These are phyloP conservation scores for Sporothrix humicola DNA, from an alignment of 2,329 filamentous ascomycete species.

Conservation along the genomic window DNA sequence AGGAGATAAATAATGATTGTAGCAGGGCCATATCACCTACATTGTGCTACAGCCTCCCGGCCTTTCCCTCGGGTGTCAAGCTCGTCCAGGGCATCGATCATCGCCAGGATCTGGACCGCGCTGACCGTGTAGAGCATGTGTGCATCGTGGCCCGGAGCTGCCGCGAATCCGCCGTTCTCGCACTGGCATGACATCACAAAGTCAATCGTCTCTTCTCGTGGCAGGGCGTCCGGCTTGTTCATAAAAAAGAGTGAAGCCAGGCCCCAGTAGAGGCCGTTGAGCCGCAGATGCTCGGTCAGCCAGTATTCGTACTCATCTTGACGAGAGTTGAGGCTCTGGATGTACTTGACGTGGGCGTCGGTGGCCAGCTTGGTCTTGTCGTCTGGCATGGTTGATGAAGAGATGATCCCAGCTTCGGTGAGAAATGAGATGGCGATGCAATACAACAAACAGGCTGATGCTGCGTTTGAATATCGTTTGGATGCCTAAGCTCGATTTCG, in stretches of 20 bases:
- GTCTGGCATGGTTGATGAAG: constrained; percentile 43
- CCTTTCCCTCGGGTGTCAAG: constrained; percentile 74
- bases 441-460: not conserved
- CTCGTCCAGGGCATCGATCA: constrained; percentile 81
- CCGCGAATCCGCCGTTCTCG: constrained; percentile 87
- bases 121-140: constrained; percentile 97
- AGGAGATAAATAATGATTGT: not conserved
- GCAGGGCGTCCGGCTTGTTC: constrained; percentile 77
- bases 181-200: constrained; percentile 97
- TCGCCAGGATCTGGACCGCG: constrained; percentile 89
- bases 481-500: constrained; percentile 16
- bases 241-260: constrained; percentile 87
- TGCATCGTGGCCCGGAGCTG: constrained; percentile 90
- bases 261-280: constrained; percentile 98
- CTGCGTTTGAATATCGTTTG: constrained; percentile 7
- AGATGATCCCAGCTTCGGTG: not conserved
- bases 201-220: constrained; percentile 79
- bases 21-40: constrained; percentile 57
- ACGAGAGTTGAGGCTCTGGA: constrained; percentile 87
- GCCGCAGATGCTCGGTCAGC: constrained; percentile 93
- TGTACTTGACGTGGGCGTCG: constrained; percentile 81
- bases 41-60: constrained; percentile 76
- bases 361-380: constrained; percentile 52
- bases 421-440: not conserved
- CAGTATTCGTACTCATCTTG: constrained; percentile 97